Conservation (phyloP, 2,329 filamentous ascomycete species). For the Aureobasidium sp. region DNA sequence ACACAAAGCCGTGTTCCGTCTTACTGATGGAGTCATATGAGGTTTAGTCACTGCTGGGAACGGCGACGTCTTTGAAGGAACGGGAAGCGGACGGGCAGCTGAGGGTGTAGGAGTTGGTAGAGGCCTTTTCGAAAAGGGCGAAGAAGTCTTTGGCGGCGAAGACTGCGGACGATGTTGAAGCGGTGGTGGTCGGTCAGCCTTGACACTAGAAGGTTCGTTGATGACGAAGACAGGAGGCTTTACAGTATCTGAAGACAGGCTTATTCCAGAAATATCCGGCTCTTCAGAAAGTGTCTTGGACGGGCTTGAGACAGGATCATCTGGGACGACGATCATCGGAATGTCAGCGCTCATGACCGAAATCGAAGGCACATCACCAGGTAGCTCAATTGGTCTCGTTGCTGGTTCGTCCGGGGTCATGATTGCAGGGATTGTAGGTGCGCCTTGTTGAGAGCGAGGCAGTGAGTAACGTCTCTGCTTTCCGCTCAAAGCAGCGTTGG, state of each 20-base stretch:
- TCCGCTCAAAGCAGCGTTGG: not conserved
- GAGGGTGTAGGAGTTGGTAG: conserved; percentile 24
- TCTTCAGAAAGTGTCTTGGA: conserved; percentile 30
- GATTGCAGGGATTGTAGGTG: conserved; percentile 43
- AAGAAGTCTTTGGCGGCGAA: conserved; percentile 9
- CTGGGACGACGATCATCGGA: conserved; percentile 46
- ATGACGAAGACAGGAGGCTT: conserved; percentile 20
- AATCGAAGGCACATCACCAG: not conserved
- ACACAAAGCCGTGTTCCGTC: conserved; percentile 64
- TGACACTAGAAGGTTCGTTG: conserved; percentile 14
- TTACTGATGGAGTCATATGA: conserved; percentile 39
- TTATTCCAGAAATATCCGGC: conserved; percentile 29
- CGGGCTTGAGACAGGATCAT: conserved; percentile 25
- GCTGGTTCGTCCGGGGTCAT: conserved; percentile 36
- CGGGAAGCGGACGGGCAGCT: conserved; percentile 44
- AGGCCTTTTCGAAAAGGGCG: conserved; percentile 20
- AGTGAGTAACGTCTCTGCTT: conserved; percentile 9
- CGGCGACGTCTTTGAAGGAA: conserved; percentile 33
- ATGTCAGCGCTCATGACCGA: conserved; percentile 17
- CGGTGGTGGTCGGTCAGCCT: conserved; percentile 19
- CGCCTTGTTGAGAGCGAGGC: conserved; percentile 10
- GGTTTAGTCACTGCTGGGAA: conserved; percentile 18
- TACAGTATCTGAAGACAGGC: conserved; percentile 12
- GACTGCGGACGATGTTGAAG: conserved; percentile 22
- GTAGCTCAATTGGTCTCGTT: conserved; percentile 19